phyloP scores from a whole-genome alignment of 225 moss, liverwort and hornwort genomes.

The Straminergon stramineum region DNA sequence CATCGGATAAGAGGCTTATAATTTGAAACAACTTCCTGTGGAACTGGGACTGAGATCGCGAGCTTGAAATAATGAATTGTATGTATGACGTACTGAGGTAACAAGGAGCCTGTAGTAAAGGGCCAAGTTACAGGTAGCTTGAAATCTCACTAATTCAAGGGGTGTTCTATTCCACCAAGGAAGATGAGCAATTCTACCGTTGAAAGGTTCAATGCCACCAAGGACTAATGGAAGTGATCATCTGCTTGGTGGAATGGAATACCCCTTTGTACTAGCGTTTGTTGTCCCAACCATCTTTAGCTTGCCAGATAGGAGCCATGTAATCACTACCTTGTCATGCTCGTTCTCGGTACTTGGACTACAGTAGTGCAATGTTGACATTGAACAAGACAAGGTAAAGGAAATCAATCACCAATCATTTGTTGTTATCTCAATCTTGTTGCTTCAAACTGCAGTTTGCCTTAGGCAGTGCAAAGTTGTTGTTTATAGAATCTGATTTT shows the following conservation, averaged over 20 bases:
- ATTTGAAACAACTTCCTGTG: background rate
- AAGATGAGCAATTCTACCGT: background rate
- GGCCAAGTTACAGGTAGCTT: background rate
- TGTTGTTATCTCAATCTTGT: background rate
- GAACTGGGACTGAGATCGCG: background rate
- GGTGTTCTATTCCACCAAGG: background rate
- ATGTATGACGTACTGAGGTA: background rate
- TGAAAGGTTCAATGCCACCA: background rate
- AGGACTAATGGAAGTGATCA: background rate
- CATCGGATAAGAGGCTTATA: background rate
- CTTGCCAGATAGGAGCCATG: background rate
- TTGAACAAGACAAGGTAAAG: background rate
- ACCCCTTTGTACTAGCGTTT: background rate
- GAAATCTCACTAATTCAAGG: background rate
- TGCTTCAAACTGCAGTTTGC: background rate
- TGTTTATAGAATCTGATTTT: background rate
- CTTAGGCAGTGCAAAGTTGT: background rate
- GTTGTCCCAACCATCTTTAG: background rate
- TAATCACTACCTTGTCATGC: background rate
- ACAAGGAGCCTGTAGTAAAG: background rate
- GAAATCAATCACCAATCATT: background rate
- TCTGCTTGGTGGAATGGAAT: background rate
- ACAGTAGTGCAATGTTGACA: background rate
- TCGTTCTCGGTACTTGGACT: background rate
- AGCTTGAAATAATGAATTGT: background rate